Evolutionary conservation across 257 asterid genomes (phyloP), one percentile per base, ranked within the genome.

Genomic region (Scutellaria galericulata): DNA sequence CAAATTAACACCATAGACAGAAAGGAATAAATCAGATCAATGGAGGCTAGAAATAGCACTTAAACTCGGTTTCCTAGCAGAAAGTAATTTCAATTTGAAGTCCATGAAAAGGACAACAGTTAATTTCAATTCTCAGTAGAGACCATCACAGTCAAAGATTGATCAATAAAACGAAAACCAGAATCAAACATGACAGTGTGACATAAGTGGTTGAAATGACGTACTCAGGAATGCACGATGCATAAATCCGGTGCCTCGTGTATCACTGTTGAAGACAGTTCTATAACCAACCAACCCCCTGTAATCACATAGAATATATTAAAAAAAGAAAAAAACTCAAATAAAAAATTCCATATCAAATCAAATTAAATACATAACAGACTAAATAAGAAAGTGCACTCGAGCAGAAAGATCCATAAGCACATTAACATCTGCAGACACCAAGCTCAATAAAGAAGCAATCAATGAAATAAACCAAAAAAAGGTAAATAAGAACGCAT

Each of bases 241-340:
- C 99, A 95, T 92, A 78, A 95, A 95, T 77, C 99, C 99, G 50
- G 94, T 86, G 81, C 99, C 99, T 54, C 98, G 93, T 64, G 99
- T 95, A 68, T 69, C 96, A 41, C 96, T 92, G 88, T 92, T 95
- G 90, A 95, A 95, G 79, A 95, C 98, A 63, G 91, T 87, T 87
- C 99, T 86, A 81, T 95, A 95, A 64, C 99, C 99, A 70, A 95
- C 98, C 79, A 95, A 78, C 39, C 98, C 99, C 88, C 99, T 95
- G 88, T 18, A 44, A 83, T 69, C 66, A 82, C 22, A 53, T 14
- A 55, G 27, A 13, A 77, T 9, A 55, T 22, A 46, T 40, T 6
- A 70, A 57, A 27, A 27, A 11, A 57, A 27, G 9, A 47, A 59
- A 50, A 66, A 14, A 31, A 7, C 50, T 14, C 22, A 56, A 22